Evolutionary conservation across 176 grass and related monocot genomes (phyloP), one percentile per base, ranked within the genome.

Genomic region (Chloris gayana): DNA sequence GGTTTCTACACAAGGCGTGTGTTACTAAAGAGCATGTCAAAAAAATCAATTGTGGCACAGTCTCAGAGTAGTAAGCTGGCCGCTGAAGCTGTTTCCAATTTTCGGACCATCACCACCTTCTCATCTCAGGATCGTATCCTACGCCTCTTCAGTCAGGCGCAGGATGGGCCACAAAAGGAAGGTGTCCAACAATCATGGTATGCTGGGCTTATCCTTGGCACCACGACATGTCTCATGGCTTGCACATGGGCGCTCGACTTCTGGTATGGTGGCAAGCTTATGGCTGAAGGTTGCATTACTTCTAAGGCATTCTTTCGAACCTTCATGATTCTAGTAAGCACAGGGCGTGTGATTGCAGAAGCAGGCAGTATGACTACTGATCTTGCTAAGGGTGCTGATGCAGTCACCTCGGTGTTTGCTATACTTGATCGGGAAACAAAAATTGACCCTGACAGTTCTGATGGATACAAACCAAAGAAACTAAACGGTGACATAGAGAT

Each of bases 331-430:
- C 88, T 98, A 39, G 79, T 95, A 73, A 93, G 88, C 86, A 98
- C 95, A 75, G 95, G 95, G 2, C 90, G 95, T 69, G 95, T 98
- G 62, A 95, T 98, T 75, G 95, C 90, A 25, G 95, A 98, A 54
- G 95, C 95, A 29, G 95, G 92, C 59, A 92, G 89, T 72, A 98
- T 98, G 92, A 98, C 92, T 58, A 93, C 92, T 11, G 95, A 98
- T 80, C 89, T 98, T 37, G 95, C 88, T 41, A 98, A 98, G 86
- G 95, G 95, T 39, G 78, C 92, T 64, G 92, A 95, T 80, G 84
- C 95, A 6, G 90, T 95, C 0, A 90, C 82, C 33, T 98, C 95
- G 14, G 92, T 98, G 45, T 95, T 98, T 80, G 88, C 87, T 21
- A 46, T 98, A 42, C 95, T 98, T 69, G 95, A 98, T 53, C 45